Conservation (phyloP, 2,329 filamentous ascomycete genomes). For the Aureobasidium musti region DNA sequence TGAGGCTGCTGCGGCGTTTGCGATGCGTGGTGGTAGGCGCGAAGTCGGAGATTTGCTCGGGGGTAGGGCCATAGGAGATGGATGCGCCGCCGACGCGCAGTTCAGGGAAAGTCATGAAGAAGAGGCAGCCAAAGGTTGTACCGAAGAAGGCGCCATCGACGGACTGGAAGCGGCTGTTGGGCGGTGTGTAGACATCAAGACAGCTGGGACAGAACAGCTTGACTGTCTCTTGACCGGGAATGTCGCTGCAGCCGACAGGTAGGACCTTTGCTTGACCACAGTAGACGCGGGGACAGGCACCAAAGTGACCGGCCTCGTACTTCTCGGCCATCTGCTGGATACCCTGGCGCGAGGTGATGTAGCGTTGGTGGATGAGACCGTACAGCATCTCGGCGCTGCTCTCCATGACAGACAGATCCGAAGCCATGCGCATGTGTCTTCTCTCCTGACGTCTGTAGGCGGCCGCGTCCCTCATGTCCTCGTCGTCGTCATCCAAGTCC, state of each 20-base stretch:
- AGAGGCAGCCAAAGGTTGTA: constrained; percentile 93
- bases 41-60: constrained; percentile 26
- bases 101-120: constrained; percentile 98
- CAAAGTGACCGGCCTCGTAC: constrained; percentile 96
- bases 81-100: constrained; percentile 67
- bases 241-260: constrained; percentile 90
- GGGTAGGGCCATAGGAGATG: constrained; percentile 28
- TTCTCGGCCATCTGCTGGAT: constrained; percentile 99
- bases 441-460: constrained; percentile 56
- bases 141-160: constrained; percentile 98
- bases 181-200: constrained; percentile 94
- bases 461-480: constrained; percentile 49
- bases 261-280: constrained; percentile 89
- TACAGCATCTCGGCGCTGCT: constrained; percentile 98
- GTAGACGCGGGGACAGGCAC: constrained; percentile 89
- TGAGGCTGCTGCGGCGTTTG: constrained; percentile 32
- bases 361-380: constrained; percentile 95
- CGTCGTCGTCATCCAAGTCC: constrained; percentile 57
- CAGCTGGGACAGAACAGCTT: constrained; percentile 98
- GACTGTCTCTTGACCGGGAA: constrained; percentile 93
- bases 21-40: constrained; percentile 21
- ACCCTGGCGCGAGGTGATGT: constrained; percentile 92
- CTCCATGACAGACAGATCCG: constrained; percentile 93
- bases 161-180: constrained; percentile 94
- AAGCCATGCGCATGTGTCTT: constrained; percentile 82